phyloP scores from a whole-genome alignment of 1,284 basidiomycete genomes.

The Microbotryum intermedium region DNA sequence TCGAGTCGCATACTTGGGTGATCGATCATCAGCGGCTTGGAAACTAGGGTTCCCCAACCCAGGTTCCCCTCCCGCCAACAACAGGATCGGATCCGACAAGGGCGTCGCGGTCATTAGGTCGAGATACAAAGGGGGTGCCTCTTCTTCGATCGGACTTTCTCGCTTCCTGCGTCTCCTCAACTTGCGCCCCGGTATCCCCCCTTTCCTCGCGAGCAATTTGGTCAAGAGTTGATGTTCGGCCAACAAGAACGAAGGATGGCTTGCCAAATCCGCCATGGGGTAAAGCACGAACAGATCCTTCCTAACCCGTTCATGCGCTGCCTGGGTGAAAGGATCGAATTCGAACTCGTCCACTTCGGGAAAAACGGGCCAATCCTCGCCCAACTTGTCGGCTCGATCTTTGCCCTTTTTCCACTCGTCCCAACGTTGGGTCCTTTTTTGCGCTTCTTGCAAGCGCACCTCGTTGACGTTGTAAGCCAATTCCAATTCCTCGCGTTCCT shows the following conservation, averaged over 20 bases:
- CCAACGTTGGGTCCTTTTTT: constrained; percentile 24
- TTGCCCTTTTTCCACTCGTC: constrained; percentile 24
- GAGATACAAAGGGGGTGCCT: constrained; percentile 53
- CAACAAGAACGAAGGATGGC: constrained; percentile 23
- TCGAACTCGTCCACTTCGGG: constrained; percentile 16
- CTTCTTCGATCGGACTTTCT: constrained; percentile 49
- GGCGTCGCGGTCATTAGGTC: constrained; percentile 48
- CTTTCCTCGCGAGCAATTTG: constrained; percentile 25
- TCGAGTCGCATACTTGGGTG: constrained; percentile 42
- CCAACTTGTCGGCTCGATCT: constrained; percentile 16
- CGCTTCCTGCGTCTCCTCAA: constrained; percentile 37
- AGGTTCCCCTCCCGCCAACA: constrained; percentile 70
- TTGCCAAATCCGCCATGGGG: constrained; percentile 25
- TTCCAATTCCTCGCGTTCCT: constrained; percentile 53
- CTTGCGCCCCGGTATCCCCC: constrained; percentile 22
- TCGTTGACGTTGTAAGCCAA: constrained; percentile 43
- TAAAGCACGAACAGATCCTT: constrained; percentile 31
- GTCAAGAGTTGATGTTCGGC: constrained; percentile 25
- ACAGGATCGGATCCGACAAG: constrained; percentile 50
- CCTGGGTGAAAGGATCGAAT: constrained; percentile 7
- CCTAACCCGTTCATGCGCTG: constrained; percentile 11
- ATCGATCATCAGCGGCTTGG: constrained; percentile 39
- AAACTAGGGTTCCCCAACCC: constrained; percentile 70
- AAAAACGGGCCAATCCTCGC: constrained; percentile 12
- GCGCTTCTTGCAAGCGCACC: constrained; percentile 25